Percentiles rank a stretch among this genome's conserved stretches.
Evolutionary conservation across 176 grass and related monocot species (phyloP).

Genomic region (Paspalum notatum): DNA sequence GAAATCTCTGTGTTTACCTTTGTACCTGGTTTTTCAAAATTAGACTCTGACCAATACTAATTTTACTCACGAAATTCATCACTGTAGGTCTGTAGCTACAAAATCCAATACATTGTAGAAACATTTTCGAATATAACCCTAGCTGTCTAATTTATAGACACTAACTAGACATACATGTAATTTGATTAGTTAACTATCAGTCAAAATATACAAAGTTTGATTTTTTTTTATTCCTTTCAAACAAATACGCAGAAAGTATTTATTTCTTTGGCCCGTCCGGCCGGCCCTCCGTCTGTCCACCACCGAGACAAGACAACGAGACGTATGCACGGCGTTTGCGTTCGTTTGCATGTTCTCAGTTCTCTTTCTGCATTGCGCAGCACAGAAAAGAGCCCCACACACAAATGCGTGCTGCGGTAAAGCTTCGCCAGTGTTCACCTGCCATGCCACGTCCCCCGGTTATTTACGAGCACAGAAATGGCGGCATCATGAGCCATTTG

Average conservation of each 20-base stretch:
- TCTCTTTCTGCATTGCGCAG: neutral
- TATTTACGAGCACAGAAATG: slow-evolving; percentile 21
- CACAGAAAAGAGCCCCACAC: neutral
- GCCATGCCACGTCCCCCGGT: slow-evolving; percentile 19
- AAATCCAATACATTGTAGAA: no score
- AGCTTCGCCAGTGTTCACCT: neutral
- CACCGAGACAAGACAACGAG: neutral
- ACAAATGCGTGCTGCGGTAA: slow-evolving; percentile 19
- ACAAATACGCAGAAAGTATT: neutral
- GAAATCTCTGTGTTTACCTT: neutral
- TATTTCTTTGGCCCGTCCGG: neutral
- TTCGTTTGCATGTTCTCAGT: slow-evolving; percentile 1
- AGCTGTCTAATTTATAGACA: no score
- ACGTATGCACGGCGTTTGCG: neutral
- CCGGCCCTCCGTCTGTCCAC: neutral
- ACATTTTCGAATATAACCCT: neutral
- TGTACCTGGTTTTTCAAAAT: no score
- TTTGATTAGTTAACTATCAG: neutral
- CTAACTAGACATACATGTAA: no score
- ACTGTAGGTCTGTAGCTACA: no score
- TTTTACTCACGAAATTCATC: no score
- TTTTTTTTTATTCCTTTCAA: neutral
- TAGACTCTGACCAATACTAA: no score
- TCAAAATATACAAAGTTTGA: neutral
- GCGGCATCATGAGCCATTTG: slow-evolving; percentile 17